Percentiles rank a stretch among this genome's conserved stretches.
phyloP scores from a whole-genome alignment of 2,329 filamentous ascomycete genomes.

The Gremmenia infestans region DNA sequence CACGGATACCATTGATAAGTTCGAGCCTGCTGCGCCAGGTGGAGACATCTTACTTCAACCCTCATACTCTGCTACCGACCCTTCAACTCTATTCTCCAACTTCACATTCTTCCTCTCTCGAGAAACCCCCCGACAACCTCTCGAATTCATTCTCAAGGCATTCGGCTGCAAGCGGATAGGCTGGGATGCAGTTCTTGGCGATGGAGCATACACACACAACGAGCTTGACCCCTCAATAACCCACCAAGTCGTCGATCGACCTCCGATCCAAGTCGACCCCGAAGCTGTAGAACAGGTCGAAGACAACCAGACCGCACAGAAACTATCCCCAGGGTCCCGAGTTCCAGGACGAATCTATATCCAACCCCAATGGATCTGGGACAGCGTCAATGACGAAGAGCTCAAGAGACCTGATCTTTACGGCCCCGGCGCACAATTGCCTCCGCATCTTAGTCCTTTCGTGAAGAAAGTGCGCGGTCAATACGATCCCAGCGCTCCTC shows the following conservation, averaged over 20 bases:
- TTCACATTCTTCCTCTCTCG: conserved; percentile 91
- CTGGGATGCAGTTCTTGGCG: conserved; percentile 87
- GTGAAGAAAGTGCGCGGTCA: conserved; percentile 80
- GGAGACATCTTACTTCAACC: conserved; percentile 86
- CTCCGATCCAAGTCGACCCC: conserved; percentile 58
- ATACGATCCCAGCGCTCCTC: conserved; percentile 83
- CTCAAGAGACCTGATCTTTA: conserved; percentile 84
- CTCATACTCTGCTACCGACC: conserved; percentile 56
- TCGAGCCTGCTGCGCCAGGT: conserved; percentile 76
- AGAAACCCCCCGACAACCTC: conserved; percentile 81
- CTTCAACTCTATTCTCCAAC: conserved; percentile 74
- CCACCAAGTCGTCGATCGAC: conserved; percentile 92
- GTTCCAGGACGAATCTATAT: conserved; percentile 91
- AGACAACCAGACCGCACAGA: conserved; percentile 59
- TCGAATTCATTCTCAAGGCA: conserved; percentile 88
- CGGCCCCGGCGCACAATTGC: conserved; percentile 80
- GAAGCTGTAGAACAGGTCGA: conserved; percentile 46
- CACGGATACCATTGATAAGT: conserved; percentile 76
- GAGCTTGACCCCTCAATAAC: conserved; percentile 87
- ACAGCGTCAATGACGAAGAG: conserved; percentile 88
- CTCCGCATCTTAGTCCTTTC: conserved; percentile 94
- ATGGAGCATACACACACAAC: conserved; percentile 86
- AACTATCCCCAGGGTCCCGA: conserved; percentile 58
- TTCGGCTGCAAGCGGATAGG: conserved; percentile 96
- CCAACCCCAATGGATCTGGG: conserved; percentile 99